These are phyloP conservation scores for Pseudopyricularia cyperi DNA, from an alignment of 2,329 filamentous ascomycete genomes.

Conservation along the genomic window DNA sequence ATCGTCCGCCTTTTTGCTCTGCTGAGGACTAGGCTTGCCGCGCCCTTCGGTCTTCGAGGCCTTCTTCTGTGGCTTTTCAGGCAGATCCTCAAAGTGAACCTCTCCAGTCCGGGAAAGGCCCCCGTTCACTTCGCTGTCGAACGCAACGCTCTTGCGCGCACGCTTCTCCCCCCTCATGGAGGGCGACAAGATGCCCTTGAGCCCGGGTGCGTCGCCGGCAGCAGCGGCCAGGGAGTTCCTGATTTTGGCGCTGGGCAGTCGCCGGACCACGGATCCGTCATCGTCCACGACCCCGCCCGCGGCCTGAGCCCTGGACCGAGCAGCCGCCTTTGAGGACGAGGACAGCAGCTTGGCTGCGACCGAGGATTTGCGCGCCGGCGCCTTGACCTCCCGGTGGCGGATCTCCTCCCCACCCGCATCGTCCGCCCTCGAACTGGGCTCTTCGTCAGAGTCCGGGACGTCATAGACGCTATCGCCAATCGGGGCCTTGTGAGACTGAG, in stretches of 20 bases:
- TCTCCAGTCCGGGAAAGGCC: slow-evolving; percentile 14
- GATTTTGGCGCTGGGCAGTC: slow-evolving; percentile 3
- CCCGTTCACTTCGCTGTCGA: slow-evolving; percentile 17
- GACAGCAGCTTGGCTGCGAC: neutral
- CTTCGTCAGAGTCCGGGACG: slow-evolving; percentile 8
- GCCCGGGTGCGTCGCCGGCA: slow-evolving; percentile 12
- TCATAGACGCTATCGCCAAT: slow-evolving; percentile 8
- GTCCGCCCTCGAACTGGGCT: neutral
- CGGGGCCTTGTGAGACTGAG: neutral
- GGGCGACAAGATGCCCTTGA: slow-evolving; percentile 45
- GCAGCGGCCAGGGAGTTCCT: slow-evolving; percentile 6
- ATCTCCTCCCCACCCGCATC: neutral
- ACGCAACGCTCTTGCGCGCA: slow-evolving; percentile 41
- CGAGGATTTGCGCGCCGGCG: neutral
- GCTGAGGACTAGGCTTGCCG: slow-evolving; percentile 3
- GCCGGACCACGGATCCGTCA: neutral
- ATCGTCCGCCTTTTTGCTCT: neutral
- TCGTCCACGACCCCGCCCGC: neutral
- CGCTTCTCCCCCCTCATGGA: slow-evolving; percentile 22
- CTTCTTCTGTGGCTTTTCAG: slow-evolving; percentile 18
- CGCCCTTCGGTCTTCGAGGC: neutral
- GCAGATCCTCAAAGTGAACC: slow-evolving; percentile 39
- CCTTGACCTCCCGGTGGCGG: slow-evolving; percentile 4
- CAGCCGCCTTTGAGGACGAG: neutral
- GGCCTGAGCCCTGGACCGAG: neutral